A percentile compares a stretch with the other conserved stretches of the same genome.
Conservation (phyloP, 176 grass and related monocot species). For the Ananas comosus region DNA sequence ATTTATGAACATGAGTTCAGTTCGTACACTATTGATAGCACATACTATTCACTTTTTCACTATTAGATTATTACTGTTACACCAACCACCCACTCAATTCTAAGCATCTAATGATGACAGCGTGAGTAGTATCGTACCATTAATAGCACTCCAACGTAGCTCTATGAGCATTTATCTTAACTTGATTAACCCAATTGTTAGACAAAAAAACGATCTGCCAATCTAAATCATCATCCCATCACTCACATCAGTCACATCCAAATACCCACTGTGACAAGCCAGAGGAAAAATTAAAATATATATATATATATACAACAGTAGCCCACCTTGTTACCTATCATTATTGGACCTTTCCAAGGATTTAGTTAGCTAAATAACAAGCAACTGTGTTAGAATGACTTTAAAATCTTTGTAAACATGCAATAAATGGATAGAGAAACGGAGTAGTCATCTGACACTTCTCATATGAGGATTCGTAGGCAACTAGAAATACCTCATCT, state of each 20-base stretch:
- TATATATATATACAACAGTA: background rate
- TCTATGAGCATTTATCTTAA: no score
- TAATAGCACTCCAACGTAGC: no score
- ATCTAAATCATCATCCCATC: background rate
- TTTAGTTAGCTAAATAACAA: constrained; percentile 3
- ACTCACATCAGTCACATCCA: background rate
- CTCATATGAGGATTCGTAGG: background rate
- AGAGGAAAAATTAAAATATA: background rate
- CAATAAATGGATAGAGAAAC: background rate
- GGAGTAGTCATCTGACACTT: background rate
- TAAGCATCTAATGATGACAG: no score
- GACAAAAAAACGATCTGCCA: no score
- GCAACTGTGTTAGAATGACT: constrained; percentile 5
- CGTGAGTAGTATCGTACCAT: no score
- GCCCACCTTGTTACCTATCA: background rate
- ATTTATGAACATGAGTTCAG: no score
- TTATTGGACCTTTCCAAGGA: background rate
- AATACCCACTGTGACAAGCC: background rate
- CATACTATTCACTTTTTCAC: no score
- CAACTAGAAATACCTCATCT: constrained; percentile 7
- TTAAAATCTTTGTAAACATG: background rate
- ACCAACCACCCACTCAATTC: no score
- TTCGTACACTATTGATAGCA: no score
- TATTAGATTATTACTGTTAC: no score
- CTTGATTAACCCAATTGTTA: no score